These are phyloP conservation scores for Paecilomyces fulvus DNA, from an alignment of 2,329 filamentous ascomycete genomes.

Conservation along the genomic window DNA sequence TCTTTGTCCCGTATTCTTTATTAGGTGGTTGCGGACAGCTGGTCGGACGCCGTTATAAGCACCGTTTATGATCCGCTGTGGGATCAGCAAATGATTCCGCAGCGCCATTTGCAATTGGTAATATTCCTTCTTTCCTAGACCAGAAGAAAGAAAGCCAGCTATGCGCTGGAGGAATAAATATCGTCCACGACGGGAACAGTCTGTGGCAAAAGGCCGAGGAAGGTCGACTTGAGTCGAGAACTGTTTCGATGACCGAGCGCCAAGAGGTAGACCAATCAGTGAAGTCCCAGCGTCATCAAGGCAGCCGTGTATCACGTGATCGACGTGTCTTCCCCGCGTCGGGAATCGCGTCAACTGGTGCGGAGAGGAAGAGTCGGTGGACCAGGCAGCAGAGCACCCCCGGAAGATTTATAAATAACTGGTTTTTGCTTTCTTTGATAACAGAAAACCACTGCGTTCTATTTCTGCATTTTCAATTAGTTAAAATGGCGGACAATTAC, in stretches of 20 bases:
- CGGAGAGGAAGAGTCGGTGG: slow-evolving; percentile 6
- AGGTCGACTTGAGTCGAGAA: slow-evolving; percentile 1
- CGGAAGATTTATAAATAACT: not conserved
- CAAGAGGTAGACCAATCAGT: slow-evolving; percentile 20
- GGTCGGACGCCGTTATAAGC: slow-evolving; percentile 13
- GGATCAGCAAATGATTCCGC: slow-evolving; percentile 25
- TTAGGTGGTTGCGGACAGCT: slow-evolving; percentile 13
- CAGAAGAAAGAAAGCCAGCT: not conserved
- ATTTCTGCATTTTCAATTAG: not conserved
- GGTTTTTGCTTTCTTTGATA: not conserved
- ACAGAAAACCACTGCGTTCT: not conserved
- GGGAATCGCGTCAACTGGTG: slow-evolving; percentile 16
- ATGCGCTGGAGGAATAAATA: not conserved
- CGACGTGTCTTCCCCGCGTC: slow-evolving; percentile 24
- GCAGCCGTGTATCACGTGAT: slow-evolving; percentile 22
- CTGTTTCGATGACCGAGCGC: slow-evolving; percentile 10
- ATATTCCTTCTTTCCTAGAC: not conserved
- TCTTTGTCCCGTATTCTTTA: slow-evolving; percentile 16
- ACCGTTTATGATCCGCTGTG: slow-evolving; percentile 20
- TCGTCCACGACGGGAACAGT: not conserved
- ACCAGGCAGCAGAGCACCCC: slow-evolving; percentile 10
- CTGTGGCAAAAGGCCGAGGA: not conserved
- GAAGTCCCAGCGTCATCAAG: slow-evolving; percentile 18
- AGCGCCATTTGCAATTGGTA: slow-evolving; percentile 29
- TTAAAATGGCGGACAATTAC: slow-evolving; percentile 30